These are phyloP conservation scores for Penicillium palitans DNA, from an alignment of 2,329 filamentous ascomycete species.

Conservation along the genomic window DNA sequence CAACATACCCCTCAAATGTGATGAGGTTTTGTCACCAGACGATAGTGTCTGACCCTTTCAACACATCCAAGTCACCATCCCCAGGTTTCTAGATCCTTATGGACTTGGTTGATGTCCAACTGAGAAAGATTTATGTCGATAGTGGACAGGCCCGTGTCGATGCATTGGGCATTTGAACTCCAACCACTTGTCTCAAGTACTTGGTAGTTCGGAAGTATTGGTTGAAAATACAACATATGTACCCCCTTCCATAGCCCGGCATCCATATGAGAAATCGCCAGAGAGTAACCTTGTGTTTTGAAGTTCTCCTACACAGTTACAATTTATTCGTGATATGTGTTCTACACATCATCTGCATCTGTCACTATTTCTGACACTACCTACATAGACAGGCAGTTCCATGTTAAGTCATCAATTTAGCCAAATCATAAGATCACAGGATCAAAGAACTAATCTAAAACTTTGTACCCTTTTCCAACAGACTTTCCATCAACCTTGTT, in stretches of 20 bases:
- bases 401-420: background rate
- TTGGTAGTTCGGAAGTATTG: background rate
- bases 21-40: background rate
- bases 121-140: background rate
- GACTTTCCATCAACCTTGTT: background rate
- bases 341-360: too few species aligned
- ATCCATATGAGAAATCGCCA: background rate
- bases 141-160: background rate
- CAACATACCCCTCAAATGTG: constrained; percentile 7
- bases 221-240: background rate
- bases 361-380: background rate
- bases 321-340: background rate
- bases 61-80: background rate
- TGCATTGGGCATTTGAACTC: background rate
- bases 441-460: background rate
- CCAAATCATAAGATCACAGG: background rate
- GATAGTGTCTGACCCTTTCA: background rate
- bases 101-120: background rate
- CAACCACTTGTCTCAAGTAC: background rate
- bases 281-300: background rate
- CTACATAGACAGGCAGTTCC: background rate
- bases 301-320: background rate
- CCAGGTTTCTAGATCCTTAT: background rate
- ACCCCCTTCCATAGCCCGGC: background rate
- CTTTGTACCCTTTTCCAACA: background rate